Evolutionary conservation across 2,329 filamentous ascomycete genomes (phyloP), one percentile per base, ranked within the genome.

Genomic region (Dactylellina haptotyla): DNA sequence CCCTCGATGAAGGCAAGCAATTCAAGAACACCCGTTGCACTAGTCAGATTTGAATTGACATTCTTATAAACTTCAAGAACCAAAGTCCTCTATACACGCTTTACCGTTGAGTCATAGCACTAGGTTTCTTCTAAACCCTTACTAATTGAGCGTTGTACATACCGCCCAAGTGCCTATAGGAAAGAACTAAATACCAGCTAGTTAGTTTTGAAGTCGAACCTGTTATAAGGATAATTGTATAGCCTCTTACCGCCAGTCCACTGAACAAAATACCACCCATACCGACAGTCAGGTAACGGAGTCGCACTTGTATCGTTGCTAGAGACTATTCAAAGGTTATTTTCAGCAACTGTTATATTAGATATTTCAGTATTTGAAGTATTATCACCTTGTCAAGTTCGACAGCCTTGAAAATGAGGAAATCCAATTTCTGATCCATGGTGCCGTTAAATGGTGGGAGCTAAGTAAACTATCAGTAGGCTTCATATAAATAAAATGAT

Each of bases 381-480:
- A 53, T 12, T 62, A 34, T 54, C 20, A 63, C 59, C 46, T 63
- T 63, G 12, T 63, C 23, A 32, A 63, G 32, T 2, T 63, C 58
- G 18, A 28, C 16, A 26, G 41, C 2, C 32, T 62, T 51, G 28
- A 30, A 6, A 10, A 41, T 51, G 8, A 62, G n/a, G 39, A 39
- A 51, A 4, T 37, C 45, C 9, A 51, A 4, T 26, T 39, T 62
- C 28, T 62, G n/a, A 32, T 50, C 45, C 18, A 51, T 26, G 14
- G 58, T 32, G 20, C 58, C 45, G 28, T 51, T 62, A 25, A 62
- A 5, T 34, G 56, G 58, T 16, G 28, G 18, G 9, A 34, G 26
- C 58, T 62, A 62, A 51, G 43, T n/a, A 50, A 62, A 20, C 6
- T 14, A 62, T 62, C 18, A 41, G 18, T 62, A 51, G 43, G 10